Evolutionary conservation across 2,329 filamentous ascomycete species (phyloP).

Genomic region (Alternaria novae-zelandiae): DNA sequence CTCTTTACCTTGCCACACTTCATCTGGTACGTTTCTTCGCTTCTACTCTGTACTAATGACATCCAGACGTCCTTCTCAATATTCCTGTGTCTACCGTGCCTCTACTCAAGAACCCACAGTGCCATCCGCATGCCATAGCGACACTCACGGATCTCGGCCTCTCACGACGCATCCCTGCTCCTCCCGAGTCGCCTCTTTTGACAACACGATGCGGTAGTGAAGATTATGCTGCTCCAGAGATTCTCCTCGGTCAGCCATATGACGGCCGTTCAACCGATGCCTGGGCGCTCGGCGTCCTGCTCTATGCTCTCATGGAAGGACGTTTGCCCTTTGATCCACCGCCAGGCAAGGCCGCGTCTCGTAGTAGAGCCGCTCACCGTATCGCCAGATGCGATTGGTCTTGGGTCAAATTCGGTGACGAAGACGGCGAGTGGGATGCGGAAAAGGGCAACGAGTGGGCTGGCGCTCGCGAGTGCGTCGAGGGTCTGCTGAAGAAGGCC

Average conservation of each 20-base stretch:
- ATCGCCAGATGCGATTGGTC: slow-evolving; percentile 96
- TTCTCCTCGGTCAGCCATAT: slow-evolving; percentile 93
- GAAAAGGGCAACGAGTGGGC: slow-evolving; percentile 69
- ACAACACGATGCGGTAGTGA: slow-evolving; percentile 94
- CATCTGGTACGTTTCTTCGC: slow-evolving; percentile 28
- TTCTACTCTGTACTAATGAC: slow-evolving; percentile 36
- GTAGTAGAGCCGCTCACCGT: slow-evolving; percentile 84
- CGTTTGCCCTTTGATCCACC: slow-evolving; percentile 90
- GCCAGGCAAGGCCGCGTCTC: slow-evolving; percentile 76
- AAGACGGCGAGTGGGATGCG: slow-evolving; percentile 84
- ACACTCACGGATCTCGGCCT: slow-evolving; percentile 92
- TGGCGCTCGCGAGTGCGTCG: slow-evolving; percentile 81
- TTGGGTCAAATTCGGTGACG: slow-evolving; percentile 85
- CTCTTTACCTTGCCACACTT: slow-evolving; percentile 15
- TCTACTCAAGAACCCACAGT: slow-evolving; percentile 70
- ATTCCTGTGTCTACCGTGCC: slow-evolving; percentile 72
- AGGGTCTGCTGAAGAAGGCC: slow-evolving; percentile 82
- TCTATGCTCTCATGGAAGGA: slow-evolving; percentile 94
- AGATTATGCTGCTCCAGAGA: slow-evolving; percentile 95
- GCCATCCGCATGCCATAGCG: slow-evolving; percentile 80
- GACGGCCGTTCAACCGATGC: slow-evolving; percentile 91
- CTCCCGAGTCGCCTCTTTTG: slow-evolving; percentile 81
- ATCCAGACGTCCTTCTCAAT: slow-evolving; percentile 86
- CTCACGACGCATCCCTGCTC: slow-evolving; percentile 77
- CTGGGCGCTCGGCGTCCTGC: slow-evolving; percentile 91